Evolutionary conservation across 352 stramenopile genomes (phyloP).

Genomic region (Phytophthora hibernalis): DNA sequence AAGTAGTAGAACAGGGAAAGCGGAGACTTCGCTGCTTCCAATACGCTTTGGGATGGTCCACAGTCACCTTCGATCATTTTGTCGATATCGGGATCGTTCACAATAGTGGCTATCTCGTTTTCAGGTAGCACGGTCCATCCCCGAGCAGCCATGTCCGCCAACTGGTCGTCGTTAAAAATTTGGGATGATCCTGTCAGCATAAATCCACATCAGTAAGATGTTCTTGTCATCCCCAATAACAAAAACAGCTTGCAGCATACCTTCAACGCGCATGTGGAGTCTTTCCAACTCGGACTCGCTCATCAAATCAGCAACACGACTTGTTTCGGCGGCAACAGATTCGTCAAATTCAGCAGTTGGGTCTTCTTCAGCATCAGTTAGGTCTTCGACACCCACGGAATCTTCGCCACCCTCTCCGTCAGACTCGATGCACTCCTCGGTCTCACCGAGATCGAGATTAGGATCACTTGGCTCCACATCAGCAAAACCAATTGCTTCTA

Average conservation of each 20-base stretch:
- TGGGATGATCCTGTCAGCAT: conserved; percentile 7
- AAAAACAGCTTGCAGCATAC: neutral
- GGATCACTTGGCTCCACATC: no score
- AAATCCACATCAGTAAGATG: neutral
- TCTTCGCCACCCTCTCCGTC: no score
- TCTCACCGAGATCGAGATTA: no score
- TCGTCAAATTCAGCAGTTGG: neutral
- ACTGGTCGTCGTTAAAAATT: neutral
- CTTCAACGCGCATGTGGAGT: neutral
- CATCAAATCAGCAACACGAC: neutral
- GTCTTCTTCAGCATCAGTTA: neutral
- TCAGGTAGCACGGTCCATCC: neutral
- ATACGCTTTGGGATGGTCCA: neutral
- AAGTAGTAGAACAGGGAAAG: conserved; percentile 15
- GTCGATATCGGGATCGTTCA: neutral
- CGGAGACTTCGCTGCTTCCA: neutral
- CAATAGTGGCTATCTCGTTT: neutral
- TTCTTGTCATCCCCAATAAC: neutral
- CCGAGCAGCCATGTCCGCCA: neutral
- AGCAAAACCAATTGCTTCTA: no score
- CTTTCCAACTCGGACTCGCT: neutral
- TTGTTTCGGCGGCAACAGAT: neutral
- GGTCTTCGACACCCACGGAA: no score
- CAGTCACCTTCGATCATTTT: conserved; percentile 1
- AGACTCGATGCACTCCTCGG: no score